A percentile compares a stretch with the other conserved stretches of the same genome.
Conservation (phyloP, 2,329 filamentous ascomycete genomes). For the Aspergillus sp. region DNA sequence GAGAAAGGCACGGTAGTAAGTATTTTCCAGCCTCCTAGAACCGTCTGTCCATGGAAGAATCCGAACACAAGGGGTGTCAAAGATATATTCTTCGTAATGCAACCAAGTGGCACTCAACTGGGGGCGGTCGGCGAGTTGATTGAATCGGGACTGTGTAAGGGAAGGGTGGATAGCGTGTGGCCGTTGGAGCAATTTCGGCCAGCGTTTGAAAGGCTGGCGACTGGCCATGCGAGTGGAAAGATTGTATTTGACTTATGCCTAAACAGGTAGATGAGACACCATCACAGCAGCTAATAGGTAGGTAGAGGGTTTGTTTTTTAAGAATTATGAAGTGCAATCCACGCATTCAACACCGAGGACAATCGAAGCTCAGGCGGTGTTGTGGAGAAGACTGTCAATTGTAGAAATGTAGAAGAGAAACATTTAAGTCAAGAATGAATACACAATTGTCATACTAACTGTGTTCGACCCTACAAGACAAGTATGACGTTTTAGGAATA, state of each 20-base stretch:
- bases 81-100: conserved; percentile 48
- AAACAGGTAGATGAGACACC: conserved; percentile 2
- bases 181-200: conserved; percentile 42
- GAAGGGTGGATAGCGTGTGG: conserved; percentile 46
- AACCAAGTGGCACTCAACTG: conserved; percentile 40
- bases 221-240: conserved; percentile 47
- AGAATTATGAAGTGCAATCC: too few relatives aligned
- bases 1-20: conserved; percentile 41
- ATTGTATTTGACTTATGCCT: conserved; percentile 39
- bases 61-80: conserved; percentile 26
- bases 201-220: conserved; percentile 43
- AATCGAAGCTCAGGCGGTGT: too few relatives aligned
- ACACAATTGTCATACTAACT: too few relatives aligned
- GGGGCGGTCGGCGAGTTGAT: conserved; percentile 41
- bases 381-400: too few relatives aligned
- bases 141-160: conserved; percentile 38
- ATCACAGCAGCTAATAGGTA: too few relatives aligned
- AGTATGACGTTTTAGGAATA: too few relatives aligned
- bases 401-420: too few relatives aligned
- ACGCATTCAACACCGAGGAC: too few relatives aligned
- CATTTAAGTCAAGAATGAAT: accelerated
- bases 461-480: too few relatives aligned
- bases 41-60: conserved; percentile 30
- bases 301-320: too few relatives aligned
- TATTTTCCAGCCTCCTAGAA: conserved; percentile 42